Conservation (phyloP, 805 yeast genomes). For the Pichia nanzhaoensis region DNA sequence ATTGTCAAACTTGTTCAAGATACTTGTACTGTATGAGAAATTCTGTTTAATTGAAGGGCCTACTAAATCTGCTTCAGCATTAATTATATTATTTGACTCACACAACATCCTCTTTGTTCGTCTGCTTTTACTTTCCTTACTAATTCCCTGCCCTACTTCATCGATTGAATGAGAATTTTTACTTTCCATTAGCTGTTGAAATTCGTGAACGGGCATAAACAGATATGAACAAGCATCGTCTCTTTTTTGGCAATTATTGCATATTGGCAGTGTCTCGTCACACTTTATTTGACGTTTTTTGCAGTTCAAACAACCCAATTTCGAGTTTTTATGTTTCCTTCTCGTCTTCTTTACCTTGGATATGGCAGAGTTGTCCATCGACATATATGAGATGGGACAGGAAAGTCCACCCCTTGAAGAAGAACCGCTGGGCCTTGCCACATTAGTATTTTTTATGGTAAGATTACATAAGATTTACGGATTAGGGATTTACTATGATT, state of each 20-base stretch:
- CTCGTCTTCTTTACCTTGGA: slow-evolving; percentile 34
- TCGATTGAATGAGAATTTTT: not conserved
- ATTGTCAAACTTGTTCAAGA: too few relatives aligned
- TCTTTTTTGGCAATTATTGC: slow-evolving; percentile 21
- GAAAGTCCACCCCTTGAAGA: too few relatives aligned
- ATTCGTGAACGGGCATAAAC: slow-evolving; percentile 1
- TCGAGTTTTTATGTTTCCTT: slow-evolving; percentile 49
- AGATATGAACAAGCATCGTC: slow-evolving; percentile 9
- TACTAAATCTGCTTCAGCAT: too few relatives aligned
- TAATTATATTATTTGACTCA: too few relatives aligned
- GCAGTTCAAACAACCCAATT: slow-evolving; percentile 25
- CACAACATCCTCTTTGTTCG: too few relatives aligned
- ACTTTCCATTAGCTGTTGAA: slow-evolving; percentile 2
- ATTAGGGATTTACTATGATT: not conserved
- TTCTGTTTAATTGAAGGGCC: too few relatives aligned
- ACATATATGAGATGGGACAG: too few relatives aligned
- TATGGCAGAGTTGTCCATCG: not conserved
- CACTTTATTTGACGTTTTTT: slow-evolving; percentile 26
- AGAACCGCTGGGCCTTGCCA: too few relatives aligned
- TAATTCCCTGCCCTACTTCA: not conserved
- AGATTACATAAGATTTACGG: too few relatives aligned
- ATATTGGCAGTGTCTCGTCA: slow-evolving; percentile 23
- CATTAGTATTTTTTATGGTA: too few relatives aligned
- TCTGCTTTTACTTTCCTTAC: not conserved
- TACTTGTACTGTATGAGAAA: too few relatives aligned